Conservation (phyloP, 345 rosid genomes). For the Gossypium rotundifolium region DNA sequence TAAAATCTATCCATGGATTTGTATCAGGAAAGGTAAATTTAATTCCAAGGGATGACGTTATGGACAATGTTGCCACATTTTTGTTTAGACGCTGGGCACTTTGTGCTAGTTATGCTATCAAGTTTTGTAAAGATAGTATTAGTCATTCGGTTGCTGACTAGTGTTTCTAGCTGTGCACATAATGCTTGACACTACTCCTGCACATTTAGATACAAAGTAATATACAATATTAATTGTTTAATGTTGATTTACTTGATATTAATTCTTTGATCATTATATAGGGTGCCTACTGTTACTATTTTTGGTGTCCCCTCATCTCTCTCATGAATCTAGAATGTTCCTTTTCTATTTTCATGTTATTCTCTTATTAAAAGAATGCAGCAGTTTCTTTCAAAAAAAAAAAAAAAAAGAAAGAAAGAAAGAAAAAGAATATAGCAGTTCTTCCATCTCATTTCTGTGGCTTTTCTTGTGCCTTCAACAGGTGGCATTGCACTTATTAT, state of each 20-base stretch:
- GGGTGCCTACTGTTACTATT: not conserved
- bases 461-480: conserved; percentile 22
- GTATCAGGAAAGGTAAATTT: not conserved
- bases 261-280: not conserved
- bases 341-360: not conserved
- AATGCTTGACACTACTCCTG: not conserved
- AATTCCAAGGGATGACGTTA: not conserved
- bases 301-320: not conserved
- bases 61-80: not conserved
- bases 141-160: not conserved
- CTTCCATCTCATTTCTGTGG: not conserved
- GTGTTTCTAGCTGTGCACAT: not conserved
- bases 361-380: not conserved
- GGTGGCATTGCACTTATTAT: conserved; percentile 81
- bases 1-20: not conserved
- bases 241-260: not conserved
- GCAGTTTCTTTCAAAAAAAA: too few relatives aligned
- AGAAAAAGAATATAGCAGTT: not conserved
- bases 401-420: too few relatives aligned
- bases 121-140: not conserved
- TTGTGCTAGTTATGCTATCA: not conserved
- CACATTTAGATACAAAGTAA: not conserved
- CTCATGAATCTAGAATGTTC: not conserved
- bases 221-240: not conserved
- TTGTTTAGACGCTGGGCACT: not conserved